Base-by-base conservation (phyloP, 306 rosid species). In the Casuarina glauca region DNA sequence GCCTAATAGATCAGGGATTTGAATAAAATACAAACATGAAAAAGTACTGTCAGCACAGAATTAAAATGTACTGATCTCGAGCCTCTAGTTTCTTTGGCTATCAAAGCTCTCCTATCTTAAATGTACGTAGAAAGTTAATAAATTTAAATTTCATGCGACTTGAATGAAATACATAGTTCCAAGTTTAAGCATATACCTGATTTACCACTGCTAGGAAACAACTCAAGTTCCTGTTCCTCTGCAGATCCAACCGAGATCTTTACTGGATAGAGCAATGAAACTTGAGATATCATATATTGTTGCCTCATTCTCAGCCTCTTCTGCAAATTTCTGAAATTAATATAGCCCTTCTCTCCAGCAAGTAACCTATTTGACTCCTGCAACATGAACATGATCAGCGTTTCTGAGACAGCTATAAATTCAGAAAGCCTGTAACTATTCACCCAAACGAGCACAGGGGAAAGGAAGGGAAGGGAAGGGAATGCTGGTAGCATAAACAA, bases 201-300 rank as follows among this genome's bases (percentile, higher is more conserved):
- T 63, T 69, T 76, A 84, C 85, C 82, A 82, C 86, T 88, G 76
- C 85, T 76, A 58, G 97, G 99, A 91, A 87, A 91, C 75, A 97
- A 83, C 80, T 95, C 99, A 78, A 95, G 99, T 80, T 95, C 99
- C 81, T 91, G 99, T 76, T 93, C 97, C 71, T 86, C 88, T 54
- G 90, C 93, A 72, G 97, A 94, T 82, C 90, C 97, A 87, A 86
- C 79, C 19, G 73, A 66, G 77, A 93, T 83, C 87, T 91, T 95
- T 41, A 95, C 91, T 74, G 97, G 97, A 85, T 95, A 93, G 63
- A 93, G 83, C 91, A 86, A 77, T 58, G 97, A 90, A 87, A 91
- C 84, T 91, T 95, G 97, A 46, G 91, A 85, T 77, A 84, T 76
- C 99, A 95, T 91, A 74, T 85, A 72, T 51, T 87, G 96, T 73